Conservation (phyloP, 2,329 filamentous ascomycete genomes). For the Rhynchosporium secalis region DNA sequence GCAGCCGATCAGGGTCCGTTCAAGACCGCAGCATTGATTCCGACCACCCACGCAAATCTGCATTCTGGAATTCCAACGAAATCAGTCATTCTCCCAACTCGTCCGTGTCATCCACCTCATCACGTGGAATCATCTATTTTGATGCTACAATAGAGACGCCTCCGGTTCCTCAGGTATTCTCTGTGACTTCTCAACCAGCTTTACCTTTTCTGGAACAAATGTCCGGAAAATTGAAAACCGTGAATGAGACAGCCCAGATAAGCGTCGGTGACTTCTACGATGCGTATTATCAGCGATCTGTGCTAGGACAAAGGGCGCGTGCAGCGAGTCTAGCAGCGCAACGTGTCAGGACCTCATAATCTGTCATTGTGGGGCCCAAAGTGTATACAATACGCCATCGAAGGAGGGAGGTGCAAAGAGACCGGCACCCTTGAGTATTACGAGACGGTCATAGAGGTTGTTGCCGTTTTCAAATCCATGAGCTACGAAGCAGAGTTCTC, state of each 20-base stretch:
- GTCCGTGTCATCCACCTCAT: slow-evolving; percentile 16
- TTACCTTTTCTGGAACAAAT: not conserved
- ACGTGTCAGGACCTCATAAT: not conserved
- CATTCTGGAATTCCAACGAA: slow-evolving; percentile 37
- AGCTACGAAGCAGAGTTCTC: not conserved
- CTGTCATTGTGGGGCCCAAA: not conserved
- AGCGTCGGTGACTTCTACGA: slow-evolving; percentile 32
- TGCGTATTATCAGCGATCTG: slow-evolving; percentile 30
- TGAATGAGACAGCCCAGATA: slow-evolving; percentile 22
- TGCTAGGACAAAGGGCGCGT: slow-evolving; percentile 16
- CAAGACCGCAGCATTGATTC: slow-evolving; percentile 30
- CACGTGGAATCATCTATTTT: slow-evolving; percentile 1
- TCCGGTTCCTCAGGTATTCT: not conserved
- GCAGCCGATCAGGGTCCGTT: slow-evolving; percentile 27
- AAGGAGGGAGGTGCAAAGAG: slow-evolving; percentile 3
- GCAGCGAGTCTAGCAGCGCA: not conserved
- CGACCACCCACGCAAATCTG: slow-evolving; percentile 26
- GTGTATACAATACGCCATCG: not conserved
- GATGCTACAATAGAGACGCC: not conserved
- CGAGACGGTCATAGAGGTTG: slow-evolving; percentile 22
- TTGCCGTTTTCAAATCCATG: slow-evolving; percentile 14
- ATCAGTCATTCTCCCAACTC: slow-evolving; percentile 14
- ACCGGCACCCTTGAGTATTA: slow-evolving; percentile 16
- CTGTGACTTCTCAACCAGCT: not conserved
- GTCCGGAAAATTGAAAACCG: slow-evolving; percentile 13